Evolutionary conservation across 495 filamentous ascomycete genomes (phyloP), one percentile per base, ranked within the genome.

Genomic region (Schizothecium vesticola): DNA sequence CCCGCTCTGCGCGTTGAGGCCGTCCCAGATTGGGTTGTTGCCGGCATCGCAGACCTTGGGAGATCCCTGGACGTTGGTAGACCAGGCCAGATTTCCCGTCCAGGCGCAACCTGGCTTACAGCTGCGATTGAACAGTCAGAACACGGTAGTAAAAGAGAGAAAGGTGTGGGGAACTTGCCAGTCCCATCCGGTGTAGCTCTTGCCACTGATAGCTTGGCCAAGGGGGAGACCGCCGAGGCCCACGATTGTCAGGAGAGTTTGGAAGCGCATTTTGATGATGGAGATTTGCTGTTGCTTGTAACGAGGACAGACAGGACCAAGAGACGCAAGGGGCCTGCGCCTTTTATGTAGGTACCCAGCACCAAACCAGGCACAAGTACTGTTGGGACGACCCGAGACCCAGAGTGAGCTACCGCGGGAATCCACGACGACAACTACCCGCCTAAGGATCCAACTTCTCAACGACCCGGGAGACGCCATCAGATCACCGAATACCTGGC

Each of bases 101-200:
- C 69, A 71, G 4, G 69, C 65, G 43, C 69, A 71, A 9, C 60
- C 65, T 5, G 69, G 69, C 21, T 71, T 71, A 62, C 69, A 71
- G 58, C 69, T 71, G 36, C 3, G 60, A n/a, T n/a, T n/a, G n/a
- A 16, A 43, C 13, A 57, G 60, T 59, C 26, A 36, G 36, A 60
- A 5, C n/a, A 2, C 9, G 23, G 23, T 19, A 11, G 1, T 13
- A n/a, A 8, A 28, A 24, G 13, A 24, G 51, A 59, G n/a, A 24
- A 0, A 23, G 10, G 13, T n/a, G 1, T 4, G 13, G 33, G 13
- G 12, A 21, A 62, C 57, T n/a, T 65, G 66, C 69, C 69, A 71
- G 56, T 71, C 69, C 69, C 69, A 71, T 7, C 69, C 69, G 6
- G 69, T 71, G 58, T 26, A 71, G 69, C 66, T 68, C 62, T 63